Evolutionary conservation across 140 eudicot genomes (phyloP), one percentile per base, ranked within the genome.

Genomic region (Anethum foeniculum): DNA sequence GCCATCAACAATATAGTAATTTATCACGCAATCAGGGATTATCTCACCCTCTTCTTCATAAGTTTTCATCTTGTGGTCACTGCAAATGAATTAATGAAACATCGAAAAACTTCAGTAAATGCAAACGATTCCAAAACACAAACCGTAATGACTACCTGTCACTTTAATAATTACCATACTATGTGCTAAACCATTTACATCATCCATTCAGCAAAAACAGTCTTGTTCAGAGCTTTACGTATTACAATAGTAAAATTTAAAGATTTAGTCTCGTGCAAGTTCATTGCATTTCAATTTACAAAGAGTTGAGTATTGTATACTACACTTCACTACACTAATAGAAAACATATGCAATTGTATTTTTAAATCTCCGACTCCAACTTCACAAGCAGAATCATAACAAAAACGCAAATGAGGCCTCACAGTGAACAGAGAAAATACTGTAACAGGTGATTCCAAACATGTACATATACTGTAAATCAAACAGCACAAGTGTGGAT

Each of bases 11-110:
- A 88, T 83, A 5, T 82, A 80, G 84, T 89, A 93, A 62, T 86
- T 80, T 71, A 90, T 85, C 64, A 91, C 90, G 5, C 58, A 47
- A 9, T 85, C 87, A 0, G 90, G 90, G 14, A 85, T 16, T 80
- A 91, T 83, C 83, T 89, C 95, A 28, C 93, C 95, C 80, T 91
- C 98, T 84, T 91, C 97, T 13, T 88, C 95, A 0, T 92, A 90
- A 23, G 91, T 86, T 27, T 81, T 91, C 96, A 93, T 90, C 36
- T 34, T 19, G 43, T 69, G 21, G 65, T 76, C 12, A 47, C 36
- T 27, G 13, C 19, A 12, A 51, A 77, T 77, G 79, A 14, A 47
- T 15, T 5, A 69, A 25, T 47, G 25, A 34, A 19, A 60, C 39
- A 47, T 9, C 19, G 9, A 12, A 76, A n/a, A 76, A 81, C 28